Evolutionary conservation across 768 basidiomycete species (phyloP).

Genomic region (Auriscalpium vulgare): DNA sequence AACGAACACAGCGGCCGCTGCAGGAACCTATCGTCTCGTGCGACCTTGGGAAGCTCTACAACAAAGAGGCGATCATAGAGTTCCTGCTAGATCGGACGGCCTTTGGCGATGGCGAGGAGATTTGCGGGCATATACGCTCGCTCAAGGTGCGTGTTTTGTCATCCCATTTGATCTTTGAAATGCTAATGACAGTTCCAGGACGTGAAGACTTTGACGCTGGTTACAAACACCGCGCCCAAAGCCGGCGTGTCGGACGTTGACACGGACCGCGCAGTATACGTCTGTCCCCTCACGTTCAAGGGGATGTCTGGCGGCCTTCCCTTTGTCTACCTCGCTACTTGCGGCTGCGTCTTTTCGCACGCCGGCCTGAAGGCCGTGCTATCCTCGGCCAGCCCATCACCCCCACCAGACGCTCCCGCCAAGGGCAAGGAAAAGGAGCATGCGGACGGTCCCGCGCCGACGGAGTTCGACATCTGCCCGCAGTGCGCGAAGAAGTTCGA

Average conservation of each 20-base stretch:
- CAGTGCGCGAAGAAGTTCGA: constrained; percentile 71
- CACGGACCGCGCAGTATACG: constrained; percentile 57
- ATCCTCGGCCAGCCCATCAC: constrained; percentile 23
- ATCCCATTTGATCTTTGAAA: background rate
- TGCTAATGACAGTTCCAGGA: constrained; percentile 43
- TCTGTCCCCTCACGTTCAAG: constrained; percentile 86
- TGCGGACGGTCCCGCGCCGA: constrained; percentile 17
- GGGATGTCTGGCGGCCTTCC: constrained; percentile 92
- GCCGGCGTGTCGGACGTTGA: constrained; percentile 31
- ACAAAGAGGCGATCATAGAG: constrained; percentile 90
- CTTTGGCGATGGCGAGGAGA: constrained; percentile 87
- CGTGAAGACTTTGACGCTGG: constrained; percentile 75
- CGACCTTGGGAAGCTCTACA: constrained; percentile 89
- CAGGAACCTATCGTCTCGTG: constrained; percentile 88
- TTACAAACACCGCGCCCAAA: constrained; percentile 52
- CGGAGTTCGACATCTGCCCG: constrained; percentile 56
- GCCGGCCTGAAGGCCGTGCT: constrained; percentile 69
- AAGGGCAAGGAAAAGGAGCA: constrained; percentile 23
- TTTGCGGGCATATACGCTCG: constrained; percentile 87
- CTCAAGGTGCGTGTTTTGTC: constrained; percentile 58
- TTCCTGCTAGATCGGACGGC: constrained; percentile 75
- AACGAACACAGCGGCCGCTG: constrained; percentile 53
- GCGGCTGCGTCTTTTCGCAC: constrained; percentile 89
- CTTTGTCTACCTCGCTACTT: constrained; percentile 79
- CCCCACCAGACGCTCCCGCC: constrained; percentile 18